Evolutionary conservation across 495 filamentous ascomycete species (phyloP).

Genomic region (Endocarpon pusillum): DNA sequence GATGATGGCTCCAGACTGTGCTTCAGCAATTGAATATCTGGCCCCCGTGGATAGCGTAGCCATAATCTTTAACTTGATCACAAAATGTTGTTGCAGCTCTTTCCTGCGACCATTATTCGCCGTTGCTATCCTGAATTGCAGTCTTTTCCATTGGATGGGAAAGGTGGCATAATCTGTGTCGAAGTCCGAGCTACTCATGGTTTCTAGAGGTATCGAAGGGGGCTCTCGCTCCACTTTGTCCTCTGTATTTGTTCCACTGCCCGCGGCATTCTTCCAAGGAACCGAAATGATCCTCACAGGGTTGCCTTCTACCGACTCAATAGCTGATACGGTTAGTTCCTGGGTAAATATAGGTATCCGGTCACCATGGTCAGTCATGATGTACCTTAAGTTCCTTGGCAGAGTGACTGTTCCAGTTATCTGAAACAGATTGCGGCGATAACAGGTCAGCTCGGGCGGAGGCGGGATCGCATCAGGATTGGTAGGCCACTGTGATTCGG

Average conservation of each 20-base stretch:
- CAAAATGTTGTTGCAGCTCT: constrained; percentile 70
- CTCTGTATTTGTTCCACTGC: constrained; percentile 39
- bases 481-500: constrained; percentile 59
- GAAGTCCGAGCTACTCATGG: constrained; percentile 56
- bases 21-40: constrained; percentile 51
- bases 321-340: constrained; percentile 63
- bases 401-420: constrained; percentile 70
- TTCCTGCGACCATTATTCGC: constrained; percentile 66
- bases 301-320: constrained; percentile 83
- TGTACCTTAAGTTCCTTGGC: constrained; percentile 51
- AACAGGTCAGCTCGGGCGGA: constrained; percentile 77
- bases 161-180: constrained; percentile 65
- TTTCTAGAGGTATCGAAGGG: constrained; percentile 53
- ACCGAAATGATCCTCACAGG: constrained; percentile 81
- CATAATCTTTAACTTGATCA: constrained; percentile 55
- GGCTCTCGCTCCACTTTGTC: constrained; percentile 51
- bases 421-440: constrained; percentile 79
- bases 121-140: constrained; percentile 86
- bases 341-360: constrained; percentile 56
- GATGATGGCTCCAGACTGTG: constrained; percentile 57
- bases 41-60: constrained; percentile 52
- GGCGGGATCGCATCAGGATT: constrained; percentile 44
- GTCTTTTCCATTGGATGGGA: constrained; percentile 74
- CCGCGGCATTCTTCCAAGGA: constrained; percentile 76
- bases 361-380: constrained; percentile 63